Conservation (phyloP, 2,329 filamentous ascomycete species). For the Fusarium sp. region DNA sequence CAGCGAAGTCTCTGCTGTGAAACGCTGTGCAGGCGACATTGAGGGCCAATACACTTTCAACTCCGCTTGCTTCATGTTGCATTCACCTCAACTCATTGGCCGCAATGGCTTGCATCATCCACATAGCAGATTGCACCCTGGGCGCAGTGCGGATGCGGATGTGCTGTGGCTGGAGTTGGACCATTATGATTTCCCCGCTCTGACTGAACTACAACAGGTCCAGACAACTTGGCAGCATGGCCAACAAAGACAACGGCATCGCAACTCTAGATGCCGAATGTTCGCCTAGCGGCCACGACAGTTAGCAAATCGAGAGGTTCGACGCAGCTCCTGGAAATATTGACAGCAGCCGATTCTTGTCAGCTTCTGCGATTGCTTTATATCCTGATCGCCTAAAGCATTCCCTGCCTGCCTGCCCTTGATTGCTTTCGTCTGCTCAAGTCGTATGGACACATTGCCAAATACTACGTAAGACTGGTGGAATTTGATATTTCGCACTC, state of each 20-base stretch:
- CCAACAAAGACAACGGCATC: slow-evolving; percentile 4
- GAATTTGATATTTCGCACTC: neutral
- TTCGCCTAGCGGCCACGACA: slow-evolving; percentile 16
- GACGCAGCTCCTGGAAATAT: slow-evolving; percentile 1
- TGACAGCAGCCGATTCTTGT: slow-evolving; percentile 9
- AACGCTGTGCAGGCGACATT: slow-evolving; percentile 31
- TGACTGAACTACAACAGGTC: slow-evolving; percentile 7
- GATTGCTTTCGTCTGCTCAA: neutral
- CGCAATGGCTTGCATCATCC: slow-evolving; percentile 27
- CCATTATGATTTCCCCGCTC: slow-evolving; percentile 17
- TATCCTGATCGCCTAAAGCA: neutral
- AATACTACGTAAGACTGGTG: neutral
- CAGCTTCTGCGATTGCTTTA: slow-evolving; percentile 16
- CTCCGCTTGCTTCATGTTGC: slow-evolving; percentile 27
- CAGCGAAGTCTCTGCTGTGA: slow-evolving; percentile 25
- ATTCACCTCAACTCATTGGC: slow-evolving; percentile 37
- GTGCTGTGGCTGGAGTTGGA: slow-evolving; percentile 9
- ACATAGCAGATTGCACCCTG: slow-evolving; percentile 25
- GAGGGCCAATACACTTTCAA: slow-evolving; percentile 32
- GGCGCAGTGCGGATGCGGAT: slow-evolving; percentile 9
- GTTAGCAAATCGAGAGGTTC: slow-evolving; percentile 16
- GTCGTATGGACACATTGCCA: neutral
- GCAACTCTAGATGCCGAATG: slow-evolving; percentile 9
- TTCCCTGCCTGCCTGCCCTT: neutral
- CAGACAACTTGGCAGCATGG: slow-evolving; percentile 15